Evolutionary conservation across 805 yeast species (phyloP).

Genomic region (Yamadazyma philogaea): DNA sequence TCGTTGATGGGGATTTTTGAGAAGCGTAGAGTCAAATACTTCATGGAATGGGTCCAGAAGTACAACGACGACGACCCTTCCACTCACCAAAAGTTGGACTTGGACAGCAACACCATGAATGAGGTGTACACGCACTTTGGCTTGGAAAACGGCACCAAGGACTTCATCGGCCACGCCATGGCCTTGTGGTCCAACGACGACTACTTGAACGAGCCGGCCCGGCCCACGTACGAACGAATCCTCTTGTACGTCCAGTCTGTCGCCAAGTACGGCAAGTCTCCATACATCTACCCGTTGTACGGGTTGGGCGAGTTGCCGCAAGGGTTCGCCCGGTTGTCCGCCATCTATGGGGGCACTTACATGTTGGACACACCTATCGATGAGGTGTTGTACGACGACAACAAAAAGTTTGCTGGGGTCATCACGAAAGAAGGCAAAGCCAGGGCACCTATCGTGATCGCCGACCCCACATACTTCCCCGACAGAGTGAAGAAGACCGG

Average conservation of each 20-base stretch:
- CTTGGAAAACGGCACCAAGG: slow-evolving; percentile 87
- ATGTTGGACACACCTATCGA: slow-evolving; percentile 97
- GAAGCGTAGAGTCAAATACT: slow-evolving; percentile 90
- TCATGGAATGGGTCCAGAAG: slow-evolving; percentile 80
- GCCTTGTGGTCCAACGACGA: slow-evolving; percentile 94
- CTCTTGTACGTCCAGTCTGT: slow-evolving; percentile 84
- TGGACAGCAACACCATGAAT: slow-evolving; percentile 87
- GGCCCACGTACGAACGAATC: slow-evolving; percentile 87
- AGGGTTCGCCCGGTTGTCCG: slow-evolving; percentile 95
- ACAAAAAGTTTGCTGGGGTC: slow-evolving; percentile 73
- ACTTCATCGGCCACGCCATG: slow-evolving; percentile 98
- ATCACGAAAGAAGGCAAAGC: slow-evolving; percentile 89
- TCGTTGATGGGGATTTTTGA: slow-evolving; percentile 95
- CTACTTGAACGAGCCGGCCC: slow-evolving; percentile 82
- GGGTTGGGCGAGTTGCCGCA: slow-evolving; percentile 99
- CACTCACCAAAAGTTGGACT: slow-evolving; percentile 82
- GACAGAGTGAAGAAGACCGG: slow-evolving; percentile 72
- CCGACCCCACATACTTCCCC: slow-evolving; percentile 98
- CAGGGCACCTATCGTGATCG: slow-evolving; percentile 88
- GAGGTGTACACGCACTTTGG: slow-evolving; percentile 88
- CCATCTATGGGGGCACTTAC: slow-evolving; percentile 97
- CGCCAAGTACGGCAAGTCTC: slow-evolving; percentile 93
- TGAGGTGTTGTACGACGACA: slow-evolving; percentile 72
- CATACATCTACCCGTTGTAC: slow-evolving; percentile 91
- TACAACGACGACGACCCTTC: slow-evolving; percentile 74